Base-by-base conservation (phyloP, 345 rosid genomes). In the Raphanus sativus region DNA sequence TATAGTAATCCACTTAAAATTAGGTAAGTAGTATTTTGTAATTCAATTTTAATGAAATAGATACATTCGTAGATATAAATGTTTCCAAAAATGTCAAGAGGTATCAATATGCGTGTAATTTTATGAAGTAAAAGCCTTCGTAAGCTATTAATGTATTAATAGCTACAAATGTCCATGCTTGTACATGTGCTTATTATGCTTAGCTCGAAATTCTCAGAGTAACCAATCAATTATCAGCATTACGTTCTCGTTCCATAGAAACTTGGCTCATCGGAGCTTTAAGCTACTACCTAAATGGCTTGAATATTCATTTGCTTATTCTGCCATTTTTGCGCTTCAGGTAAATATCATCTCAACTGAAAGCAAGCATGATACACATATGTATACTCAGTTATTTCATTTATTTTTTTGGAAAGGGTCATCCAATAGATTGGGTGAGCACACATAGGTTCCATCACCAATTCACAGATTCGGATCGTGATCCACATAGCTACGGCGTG, bases 361-460 rank as follows among this genome's bases (percentile, higher is more conserved):
- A 24, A 40, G 40, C 3, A 65, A 15, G 16, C 5, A 54, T 17
- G 21, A 26, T 11, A 52, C 17, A 0, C 0, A 58, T 25, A 32
- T 24, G 7, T 33, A 33, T 56, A 21, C 64, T 15, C 38, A 34
- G 2, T 5, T 15, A 28, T 0, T 7, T 15, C 34, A 30, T n/a
- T 6, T 67, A 2, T 10, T 45, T 42, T 61, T 9, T 59, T 16
- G 10, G 60, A 24, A 45, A 80, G 83, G 83, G 83, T 30, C 75
- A 80, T 59, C 83, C 83, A n/a, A 80, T 80, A 34, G 79, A 80
- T 30, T 80, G 83, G 83, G 83, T 80, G 42, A 80, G 83, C 15
- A 80, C 79, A 10, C 83, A 80, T 70, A 74, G 83, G 28, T 80
- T 74, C 75, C 83, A 80, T 56, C 83, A 80, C 56, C 83, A 80